phyloP scores from a whole-genome alignment of 2,329 filamentous ascomycete genomes.

The Colletotrichum brevisporum region DNA sequence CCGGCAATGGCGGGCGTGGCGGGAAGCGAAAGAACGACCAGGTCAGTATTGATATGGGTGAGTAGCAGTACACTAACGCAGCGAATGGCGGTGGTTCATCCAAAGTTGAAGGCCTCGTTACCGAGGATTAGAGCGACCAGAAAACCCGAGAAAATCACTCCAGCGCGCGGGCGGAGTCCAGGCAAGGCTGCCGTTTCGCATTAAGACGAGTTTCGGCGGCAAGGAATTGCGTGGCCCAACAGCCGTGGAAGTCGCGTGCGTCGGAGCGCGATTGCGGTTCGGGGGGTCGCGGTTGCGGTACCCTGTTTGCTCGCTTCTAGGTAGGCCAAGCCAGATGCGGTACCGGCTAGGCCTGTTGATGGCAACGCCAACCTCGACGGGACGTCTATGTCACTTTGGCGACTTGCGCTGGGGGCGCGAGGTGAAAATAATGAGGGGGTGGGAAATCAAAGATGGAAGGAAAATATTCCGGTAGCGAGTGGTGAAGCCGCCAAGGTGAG shows the following conservation, averaged over 20 bases:
- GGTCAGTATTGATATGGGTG: neutral
- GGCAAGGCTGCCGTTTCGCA: slow-evolving; percentile 27
- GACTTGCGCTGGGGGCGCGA: no score
- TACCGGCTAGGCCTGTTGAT: neutral
- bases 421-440: no score
- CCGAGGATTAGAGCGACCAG: slow-evolving; percentile 6
- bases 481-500: neutral
- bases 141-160: neutral
- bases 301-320: neutral
- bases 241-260: slow-evolving; percentile 18
- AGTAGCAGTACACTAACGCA: neutral
- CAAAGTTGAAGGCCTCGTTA: slow-evolving; percentile 5
- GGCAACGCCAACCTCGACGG: no score
- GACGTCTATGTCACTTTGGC: no score
- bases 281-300: slow-evolving; percentile 3
- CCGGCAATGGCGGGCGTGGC: neutral
- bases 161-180: slow-evolving; percentile 2
- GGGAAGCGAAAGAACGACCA: neutral
- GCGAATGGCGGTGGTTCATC: slow-evolving; percentile 12
- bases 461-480: neutral
- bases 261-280: neutral
- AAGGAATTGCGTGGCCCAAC: slow-evolving; percentile 1
- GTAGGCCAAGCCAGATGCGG: neutral
- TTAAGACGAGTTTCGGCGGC: slow-evolving; percentile 16
- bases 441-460: no score